phyloP scores from a whole-genome alignment of 2,329 filamentous ascomycete species.

The Aspergillus sp. region DNA sequence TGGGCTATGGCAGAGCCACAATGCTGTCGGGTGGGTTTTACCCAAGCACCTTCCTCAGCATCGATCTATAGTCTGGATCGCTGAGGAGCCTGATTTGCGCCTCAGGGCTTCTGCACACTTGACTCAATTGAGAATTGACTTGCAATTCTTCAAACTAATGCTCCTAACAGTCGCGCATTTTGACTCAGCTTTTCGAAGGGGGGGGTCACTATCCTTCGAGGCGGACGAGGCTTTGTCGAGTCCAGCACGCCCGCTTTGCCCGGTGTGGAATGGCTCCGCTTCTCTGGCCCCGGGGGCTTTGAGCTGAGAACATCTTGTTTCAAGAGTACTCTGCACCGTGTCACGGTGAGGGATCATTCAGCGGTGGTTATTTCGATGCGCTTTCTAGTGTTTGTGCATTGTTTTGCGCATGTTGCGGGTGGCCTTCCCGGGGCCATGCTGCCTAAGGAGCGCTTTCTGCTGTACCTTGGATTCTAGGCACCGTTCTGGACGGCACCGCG shows the following conservation, averaged over 20 bases:
- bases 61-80: conserved; percentile 1
- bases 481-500: background rate
- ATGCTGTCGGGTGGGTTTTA: background rate
- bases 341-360: background rate
- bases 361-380: background rate
- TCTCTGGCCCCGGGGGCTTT: background rate
- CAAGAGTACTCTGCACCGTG: background rate
- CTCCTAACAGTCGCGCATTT: background rate
- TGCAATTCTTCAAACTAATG: background rate
- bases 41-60: background rate
- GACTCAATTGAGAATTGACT: background rate
- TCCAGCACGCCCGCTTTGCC: conserved; percentile 1
- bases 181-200: background rate
- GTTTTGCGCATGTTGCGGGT: background rate
- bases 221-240: background rate
- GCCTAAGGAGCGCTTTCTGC: background rate
- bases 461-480: background rate
- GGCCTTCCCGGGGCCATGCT: background rate
- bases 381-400: background rate
- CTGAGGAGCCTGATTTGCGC: conserved; percentile 2
- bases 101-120: background rate
- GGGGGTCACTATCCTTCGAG: background rate
- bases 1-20: conserved; percentile 3
- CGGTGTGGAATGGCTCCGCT: background rate
- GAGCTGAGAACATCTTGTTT: background rate